Base-by-base conservation (phyloP, 116 monocot genomes). In the Iris pallida region DNA sequence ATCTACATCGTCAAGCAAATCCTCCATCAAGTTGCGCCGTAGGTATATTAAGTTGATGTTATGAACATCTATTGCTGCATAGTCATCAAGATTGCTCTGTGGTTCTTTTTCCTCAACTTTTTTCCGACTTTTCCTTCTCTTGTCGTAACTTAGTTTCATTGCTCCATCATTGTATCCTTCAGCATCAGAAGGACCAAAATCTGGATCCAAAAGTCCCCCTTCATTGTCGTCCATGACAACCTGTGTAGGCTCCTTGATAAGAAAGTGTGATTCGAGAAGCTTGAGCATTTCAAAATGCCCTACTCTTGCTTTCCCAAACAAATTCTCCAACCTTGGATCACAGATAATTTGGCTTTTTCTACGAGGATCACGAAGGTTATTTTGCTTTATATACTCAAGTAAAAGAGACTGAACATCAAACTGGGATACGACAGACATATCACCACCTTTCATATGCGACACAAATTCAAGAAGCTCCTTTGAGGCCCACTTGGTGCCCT, bases 271-370 rank as follows among this genome's bases (percentile, higher is more conserved):
- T 65, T 99, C 99, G 55, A 99, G 83, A 74, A 99, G 90, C 70
- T 93, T 90, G 47, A 99, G 68, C 99, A 99, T 99, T 82, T 99
- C 99, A 81, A 99, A 99, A 79, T 99, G 99, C 11, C 88, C 99
- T 8, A 99, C 99, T 63, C 90, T 83, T 63, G 77, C 71, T 81
- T 99, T 99, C 8, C 86, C 86, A 80, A 93, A 93, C 18, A 99
- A 75, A 52, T 77, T 88, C 51, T 81, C 72, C 47, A 99, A 80
- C 71, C 83, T 90, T 59, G 78, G 14, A 71, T 99, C 99, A 79
- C 99, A 99, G 51, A 99, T 74, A 18, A 99, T 93, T 68, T 99
- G 93, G 73, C 99, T 99, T 86, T 93, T 99, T 70, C 79, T 79
- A 74, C 93, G 90, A 75, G 99, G 99, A 77, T 99, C 99, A 20